Evolutionary conservation across 331 rosid genomes (phyloP).

Genomic region (Quercus phellos): DNA sequence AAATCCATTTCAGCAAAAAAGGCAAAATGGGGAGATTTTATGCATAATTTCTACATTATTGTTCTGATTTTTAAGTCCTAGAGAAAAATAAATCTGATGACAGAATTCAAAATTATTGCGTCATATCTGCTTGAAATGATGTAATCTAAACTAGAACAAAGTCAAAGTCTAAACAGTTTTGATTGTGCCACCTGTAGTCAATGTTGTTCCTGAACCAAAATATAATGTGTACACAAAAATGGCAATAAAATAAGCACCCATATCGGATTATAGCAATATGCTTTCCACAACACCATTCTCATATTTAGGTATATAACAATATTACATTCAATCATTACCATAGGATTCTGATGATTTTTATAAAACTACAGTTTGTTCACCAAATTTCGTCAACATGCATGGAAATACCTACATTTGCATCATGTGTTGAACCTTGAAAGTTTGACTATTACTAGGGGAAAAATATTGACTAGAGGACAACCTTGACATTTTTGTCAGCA

Average conservation of each 20-base stretch:
- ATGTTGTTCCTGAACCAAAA: neutral
- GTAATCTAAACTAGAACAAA: neutral
- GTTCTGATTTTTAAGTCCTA: no score
- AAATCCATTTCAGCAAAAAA: no score
- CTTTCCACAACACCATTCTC: neutral
- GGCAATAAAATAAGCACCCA: neutral
- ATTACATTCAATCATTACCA: neutral
- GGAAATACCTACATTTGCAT: neutral
- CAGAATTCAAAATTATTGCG: neutral
- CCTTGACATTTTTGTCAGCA: conserved; percentile 30
- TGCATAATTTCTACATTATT: no score
- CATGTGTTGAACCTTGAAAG: neutral
- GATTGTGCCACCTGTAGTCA: neutral
- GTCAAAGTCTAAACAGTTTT: neutral
- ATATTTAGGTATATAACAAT: neutral
- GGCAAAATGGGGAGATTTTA: no score
- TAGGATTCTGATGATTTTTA: neutral
- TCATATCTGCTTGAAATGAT: neutral
- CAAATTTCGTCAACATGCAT: neutral
- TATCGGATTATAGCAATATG: neutral
- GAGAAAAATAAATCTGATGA: neutral
- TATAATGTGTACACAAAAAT: neutral
- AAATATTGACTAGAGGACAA: conserved; percentile 19
- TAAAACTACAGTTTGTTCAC: neutral
- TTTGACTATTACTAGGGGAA: neutral